Conservation (phyloP, 805 yeast species). For the Candida silvicultrix region DNA sequence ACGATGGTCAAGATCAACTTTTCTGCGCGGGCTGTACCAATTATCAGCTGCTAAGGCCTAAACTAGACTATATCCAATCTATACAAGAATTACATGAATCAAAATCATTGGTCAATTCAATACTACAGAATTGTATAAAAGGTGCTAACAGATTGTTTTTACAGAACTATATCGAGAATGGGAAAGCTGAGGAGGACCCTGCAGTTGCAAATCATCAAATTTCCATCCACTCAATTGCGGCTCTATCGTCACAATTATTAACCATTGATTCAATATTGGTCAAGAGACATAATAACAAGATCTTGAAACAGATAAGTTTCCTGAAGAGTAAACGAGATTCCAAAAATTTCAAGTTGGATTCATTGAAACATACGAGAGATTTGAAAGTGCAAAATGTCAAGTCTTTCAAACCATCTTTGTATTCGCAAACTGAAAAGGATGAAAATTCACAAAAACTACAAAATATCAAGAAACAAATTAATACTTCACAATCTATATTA, state of each 20-base stretch:
- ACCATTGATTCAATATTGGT: slow-evolving; percentile 16
- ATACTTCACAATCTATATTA: slow-evolving; percentile 15
- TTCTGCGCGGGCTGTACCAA: slow-evolving; percentile 13
- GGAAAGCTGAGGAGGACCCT: too few species aligned
- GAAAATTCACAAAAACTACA: not conserved
- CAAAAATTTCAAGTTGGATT: not conserved
- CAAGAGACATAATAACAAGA: slow-evolving; percentile 10
- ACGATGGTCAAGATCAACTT: not conserved
- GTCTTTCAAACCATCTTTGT: too few species aligned
- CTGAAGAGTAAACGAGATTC: not conserved
- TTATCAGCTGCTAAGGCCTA: slow-evolving; percentile 7
- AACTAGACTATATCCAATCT: slow-evolving; percentile 10
- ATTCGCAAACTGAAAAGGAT: not conserved
- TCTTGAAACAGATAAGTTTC: slow-evolving; percentile 6
- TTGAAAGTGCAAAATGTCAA: not conserved
- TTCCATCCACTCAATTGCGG: slow-evolving; percentile 12
- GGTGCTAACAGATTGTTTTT: slow-evolving; percentile 12
- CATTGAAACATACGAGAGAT: not conserved
- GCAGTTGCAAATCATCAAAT: not conserved
- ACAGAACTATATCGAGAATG: slow-evolving; percentile 4
- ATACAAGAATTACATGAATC: slow-evolving; percentile 4
- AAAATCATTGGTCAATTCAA: slow-evolving; percentile 6
- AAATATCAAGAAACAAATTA: slow-evolving; percentile 14
- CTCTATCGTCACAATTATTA: slow-evolving; percentile 17
- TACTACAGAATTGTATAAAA: slow-evolving; percentile 10